Conservation (phyloP, 345 rosid species). For the Pistacia atlantica region DNA sequence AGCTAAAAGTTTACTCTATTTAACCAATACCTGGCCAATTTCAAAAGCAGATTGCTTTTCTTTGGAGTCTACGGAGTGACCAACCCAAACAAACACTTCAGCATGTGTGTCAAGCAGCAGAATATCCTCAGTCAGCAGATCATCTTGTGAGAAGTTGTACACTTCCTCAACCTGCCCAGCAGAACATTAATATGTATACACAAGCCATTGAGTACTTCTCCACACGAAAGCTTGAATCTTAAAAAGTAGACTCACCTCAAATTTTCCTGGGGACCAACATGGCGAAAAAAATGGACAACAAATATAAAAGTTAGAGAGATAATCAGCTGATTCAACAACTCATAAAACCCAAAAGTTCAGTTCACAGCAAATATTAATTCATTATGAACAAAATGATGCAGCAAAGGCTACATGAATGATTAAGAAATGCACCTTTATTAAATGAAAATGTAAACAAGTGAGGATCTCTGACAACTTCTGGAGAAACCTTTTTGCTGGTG, state of each 20-base stretch:
- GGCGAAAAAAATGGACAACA: constrained; percentile 28
- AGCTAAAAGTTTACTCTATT: constrained; percentile 8
- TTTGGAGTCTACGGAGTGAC: constrained; percentile 75
- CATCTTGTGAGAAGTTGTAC: constrained; percentile 92
- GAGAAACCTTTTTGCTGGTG: constrained; percentile 67
- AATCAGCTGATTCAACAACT: constrained; percentile 24
- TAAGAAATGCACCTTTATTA: constrained; percentile 57
- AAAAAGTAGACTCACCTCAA: constrained; percentile 70
- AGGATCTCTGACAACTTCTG: constrained; percentile 77
- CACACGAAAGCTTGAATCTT: constrained; percentile 14
- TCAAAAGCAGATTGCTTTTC: constrained; percentile 92
- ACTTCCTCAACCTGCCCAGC: constrained; percentile 85
- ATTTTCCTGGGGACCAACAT: constrained; percentile 66
- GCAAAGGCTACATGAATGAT: constrained; percentile 9
- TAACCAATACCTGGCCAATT: constrained; percentile 79
- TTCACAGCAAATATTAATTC: neutral
- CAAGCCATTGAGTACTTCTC: constrained; percentile 23
- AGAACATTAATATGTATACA: constrained; percentile 22
- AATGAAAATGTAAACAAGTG: constrained; percentile 77
- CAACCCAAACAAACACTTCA: constrained; percentile 98
- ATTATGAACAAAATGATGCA: constrained; percentile 5
- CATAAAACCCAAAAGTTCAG: constrained; percentile 5
- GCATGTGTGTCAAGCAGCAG: constrained; percentile 91
- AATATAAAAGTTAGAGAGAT: constrained; percentile 41
- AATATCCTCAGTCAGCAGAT: constrained; percentile 90